Conservation (phyloP, 164 flowering plant species). For the Chloranthus sessilifolius region DNA sequence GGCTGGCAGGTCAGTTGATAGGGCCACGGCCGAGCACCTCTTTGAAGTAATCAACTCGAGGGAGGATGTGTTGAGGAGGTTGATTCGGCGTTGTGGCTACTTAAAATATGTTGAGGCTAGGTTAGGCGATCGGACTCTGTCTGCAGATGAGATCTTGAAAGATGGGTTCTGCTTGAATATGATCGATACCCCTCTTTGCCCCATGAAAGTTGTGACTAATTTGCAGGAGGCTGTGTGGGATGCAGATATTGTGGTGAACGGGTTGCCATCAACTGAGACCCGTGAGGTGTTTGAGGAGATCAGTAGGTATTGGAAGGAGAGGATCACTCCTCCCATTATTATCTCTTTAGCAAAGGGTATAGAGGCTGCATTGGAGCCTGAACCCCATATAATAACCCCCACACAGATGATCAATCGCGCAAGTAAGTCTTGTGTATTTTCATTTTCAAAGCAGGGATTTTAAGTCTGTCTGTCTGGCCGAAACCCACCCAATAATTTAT, state of each 20-base stretch:
- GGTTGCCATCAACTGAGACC: slow-evolving; percentile 81
- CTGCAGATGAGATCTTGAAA: slow-evolving; percentile 74
- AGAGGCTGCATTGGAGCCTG: slow-evolving; percentile 68
- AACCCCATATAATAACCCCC: slow-evolving; percentile 69
- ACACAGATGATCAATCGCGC: slow-evolving; percentile 74
- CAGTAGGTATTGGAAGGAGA: slow-evolving; percentile 71
- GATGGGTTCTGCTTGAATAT: slow-evolving; percentile 84
- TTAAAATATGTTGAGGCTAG: slow-evolving; percentile 79
- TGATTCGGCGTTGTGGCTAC: slow-evolving; percentile 74
- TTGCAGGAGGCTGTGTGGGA: slow-evolving; percentile 84
- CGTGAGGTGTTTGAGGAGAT: slow-evolving; percentile 68
- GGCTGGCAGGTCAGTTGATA: slow-evolving; percentile 59
- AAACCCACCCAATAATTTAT: too few species aligned
- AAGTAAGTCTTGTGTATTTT: too few species aligned
- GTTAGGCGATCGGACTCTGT: slow-evolving; percentile 58
- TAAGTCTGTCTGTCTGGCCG: too few species aligned
- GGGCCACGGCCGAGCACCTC: slow-evolving; percentile 64
- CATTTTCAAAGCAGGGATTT: too few species aligned
- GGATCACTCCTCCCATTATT: slow-evolving; percentile 53
- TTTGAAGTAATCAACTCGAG: slow-evolving; percentile 86
- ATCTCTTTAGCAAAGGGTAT: slow-evolving; percentile 78
- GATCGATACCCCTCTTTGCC: slow-evolving; percentile 79
- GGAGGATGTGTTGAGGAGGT: slow-evolving; percentile 70
- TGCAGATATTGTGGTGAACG: slow-evolving; percentile 80
- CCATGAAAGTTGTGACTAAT: slow-evolving; percentile 74